These are phyloP conservation scores for Aspergillaceae sp. DNA, from an alignment of 2,329 filamentous ascomycete species.

Conservation along the genomic window DNA sequence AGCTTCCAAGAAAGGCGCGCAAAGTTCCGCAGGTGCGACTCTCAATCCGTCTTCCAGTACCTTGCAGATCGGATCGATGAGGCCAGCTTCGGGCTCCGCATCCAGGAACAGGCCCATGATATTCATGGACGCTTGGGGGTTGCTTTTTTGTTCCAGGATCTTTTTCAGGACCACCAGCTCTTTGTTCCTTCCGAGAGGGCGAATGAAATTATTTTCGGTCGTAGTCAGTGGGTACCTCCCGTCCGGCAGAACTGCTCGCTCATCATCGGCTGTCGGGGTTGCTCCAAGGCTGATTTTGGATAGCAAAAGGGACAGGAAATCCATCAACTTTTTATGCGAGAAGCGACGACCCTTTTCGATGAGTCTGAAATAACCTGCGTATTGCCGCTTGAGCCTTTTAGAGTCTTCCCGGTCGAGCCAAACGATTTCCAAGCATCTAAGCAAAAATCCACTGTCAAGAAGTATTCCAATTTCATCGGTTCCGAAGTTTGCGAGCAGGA, in stretches of 20 bases:
- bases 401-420: slow-evolving; percentile 47
- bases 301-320: slow-evolving; percentile 34
- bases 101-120: slow-evolving; percentile 53
- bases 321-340: slow-evolving; percentile 34
- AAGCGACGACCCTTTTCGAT: slow-evolving; percentile 41
- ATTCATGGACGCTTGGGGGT: slow-evolving; percentile 41
- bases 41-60: slow-evolving; percentile 50
- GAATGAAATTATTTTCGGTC: slow-evolving; percentile 27
- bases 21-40: slow-evolving; percentile 41
- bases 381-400: slow-evolving; percentile 47
- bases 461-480: slow-evolving; percentile 50
- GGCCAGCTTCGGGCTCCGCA: slow-evolving; percentile 44
- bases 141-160: slow-evolving; percentile 55
- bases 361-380: slow-evolving; percentile 36
- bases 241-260: slow-evolving; percentile 14
- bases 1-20: slow-evolving; percentile 51
- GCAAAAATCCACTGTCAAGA: slow-evolving; percentile 54
- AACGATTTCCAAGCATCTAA: slow-evolving; percentile 52
- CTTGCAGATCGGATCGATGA: slow-evolving; percentile 39
- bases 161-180: slow-evolving; percentile 47
- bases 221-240: slow-evolving; percentile 27
- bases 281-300: slow-evolving; percentile 30
- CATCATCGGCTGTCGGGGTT: slow-evolving; percentile 17
- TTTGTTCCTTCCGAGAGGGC: slow-evolving; percentile 23
- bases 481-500: slow-evolving; percentile 57